Evolutionary conservation across 2,329 filamentous ascomycete genomes (phyloP), one percentile per base, ranked within the genome.

Genomic region (Penicillium janthinellum): DNA sequence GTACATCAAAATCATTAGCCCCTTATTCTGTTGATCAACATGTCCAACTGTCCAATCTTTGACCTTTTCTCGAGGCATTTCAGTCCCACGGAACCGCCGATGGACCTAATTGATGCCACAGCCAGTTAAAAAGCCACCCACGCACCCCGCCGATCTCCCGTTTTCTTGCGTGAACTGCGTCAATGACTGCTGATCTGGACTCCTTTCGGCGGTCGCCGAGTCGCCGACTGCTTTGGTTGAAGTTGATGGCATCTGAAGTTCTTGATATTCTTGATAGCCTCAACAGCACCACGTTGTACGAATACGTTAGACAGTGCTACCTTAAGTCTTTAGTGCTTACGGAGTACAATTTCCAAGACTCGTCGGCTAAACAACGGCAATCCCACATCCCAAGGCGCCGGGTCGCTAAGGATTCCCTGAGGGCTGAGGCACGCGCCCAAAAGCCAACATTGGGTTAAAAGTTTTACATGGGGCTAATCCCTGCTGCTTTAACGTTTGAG

Each of bases 61-160:
- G 2, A 15, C 45, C 4, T 11, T 14, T 5, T 10, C 17, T 39
- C 22, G 49, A 28, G 20, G n/a, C 4, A 22, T 39, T 38, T 39
- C 25, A 22, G 15, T 54, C 44, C 56, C 51, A 39, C 47, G 49
- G 57, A 55, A 55, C 22, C 20, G 8, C 34, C 14, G 35, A 47
- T 42, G 12, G 41, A 52, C 20, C 25, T 37, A 54, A 51, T 39
- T 38, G 39, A 54, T 57, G n/a, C 39, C 56, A 25, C n/a, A 41
- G 39, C 5, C 12, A 50, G 56, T 34, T 42, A 56, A 38, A 35
- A 11, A 5, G n/a, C 7, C 7, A 58, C 37, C 61, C 56, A 57
- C 49, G 14, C 12, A 56, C 31, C 52, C 51, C 54, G 62, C 58
- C 39, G 65, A 67, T 67, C 65, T 67, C 65, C 64, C 65, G 65